Evolutionary conservation across 2,329 filamentous ascomycete genomes (phyloP), one percentile per base, ranked within the genome.

Genomic region (Aspergillus awamori): DNA sequence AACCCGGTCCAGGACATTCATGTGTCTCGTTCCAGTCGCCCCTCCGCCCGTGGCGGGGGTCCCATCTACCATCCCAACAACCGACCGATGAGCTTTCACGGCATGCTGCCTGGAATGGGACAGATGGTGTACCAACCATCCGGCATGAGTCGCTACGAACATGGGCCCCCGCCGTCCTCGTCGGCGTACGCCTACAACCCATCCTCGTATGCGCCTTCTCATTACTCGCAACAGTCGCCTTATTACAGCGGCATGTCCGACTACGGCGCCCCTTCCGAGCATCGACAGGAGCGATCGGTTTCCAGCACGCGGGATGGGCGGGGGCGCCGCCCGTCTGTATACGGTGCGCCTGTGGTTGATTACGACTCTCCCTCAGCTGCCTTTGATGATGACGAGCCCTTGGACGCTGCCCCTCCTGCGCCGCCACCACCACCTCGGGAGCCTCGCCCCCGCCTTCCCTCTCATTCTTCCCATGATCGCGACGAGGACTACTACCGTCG

Each of bases 401-500:
- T 74, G 43, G 72, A 77, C 48, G 67, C 64, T 43, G 65, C 65
- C 53, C 57, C 69, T 45, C 69, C 65, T 33, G 69, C 65, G 54
- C 59, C 69, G 36, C 69, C 65, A 36, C 69, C 65, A 52, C 59
- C 69, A 39, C 69, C 66, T 48, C 72, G 70, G 45, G 70, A 76
- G 43, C 41, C 64, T 28, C 73, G 73, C 39, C 67, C 69, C 4
- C 72, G 74, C 22, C 68, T 68, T 33, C 65, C 73, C n/a, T 67
- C 70, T 58, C 70, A 69, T 49, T 66, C 65, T 33, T 59, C 60
- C 11, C 70, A 69, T 52, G 70, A 73, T 10, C 71, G 67, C 15
- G 76, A 77, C 47, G 78, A 80, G 58, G 79, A 80, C 51, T 79
- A 70, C 56, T 77, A 79, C 61, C 74, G 68, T 55, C 79, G 76